Conservation (phyloP, 148 eudicot species). For the Camellia granthamiana region DNA sequence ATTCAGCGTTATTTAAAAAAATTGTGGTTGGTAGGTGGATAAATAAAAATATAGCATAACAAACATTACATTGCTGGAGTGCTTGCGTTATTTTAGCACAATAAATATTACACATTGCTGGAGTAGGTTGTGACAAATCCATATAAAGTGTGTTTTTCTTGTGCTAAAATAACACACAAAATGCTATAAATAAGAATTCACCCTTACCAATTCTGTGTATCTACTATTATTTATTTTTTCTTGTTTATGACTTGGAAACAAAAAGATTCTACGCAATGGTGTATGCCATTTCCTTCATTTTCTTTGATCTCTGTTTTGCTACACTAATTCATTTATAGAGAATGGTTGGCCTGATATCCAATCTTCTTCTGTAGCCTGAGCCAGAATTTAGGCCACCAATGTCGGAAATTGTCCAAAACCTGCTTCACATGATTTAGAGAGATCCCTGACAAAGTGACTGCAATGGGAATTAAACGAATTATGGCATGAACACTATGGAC, state of each 20-base stretch:
- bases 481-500: not conserved
- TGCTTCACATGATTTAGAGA: slow-evolving; percentile 62
- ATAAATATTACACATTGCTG: too few relatives aligned
- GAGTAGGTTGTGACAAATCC: too few relatives aligned
- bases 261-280: not conserved
- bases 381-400: slow-evolving; percentile 96
- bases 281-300: not conserved
- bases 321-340: not conserved
- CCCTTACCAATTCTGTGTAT: not conserved
- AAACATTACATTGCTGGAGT: too few relatives aligned
- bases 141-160: too few relatives aligned
- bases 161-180: too few relatives aligned
- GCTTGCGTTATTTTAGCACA: too few relatives aligned
- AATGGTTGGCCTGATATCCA: not conserved
- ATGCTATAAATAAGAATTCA: not conserved
- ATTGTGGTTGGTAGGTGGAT: too few relatives aligned
- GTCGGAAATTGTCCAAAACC: slow-evolving; percentile 85
- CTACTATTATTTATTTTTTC: too few relatives aligned
- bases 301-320: not conserved
- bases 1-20: too few relatives aligned
- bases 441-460: slow-evolving; percentile 16
- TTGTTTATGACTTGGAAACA: not conserved
- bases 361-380: slow-evolving; percentile 48
- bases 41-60: too few relatives aligned
- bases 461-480: not conserved